Conservation (phyloP, 495 filamentous ascomycete genomes). For the Staphylotrichum longicolle region DNA sequence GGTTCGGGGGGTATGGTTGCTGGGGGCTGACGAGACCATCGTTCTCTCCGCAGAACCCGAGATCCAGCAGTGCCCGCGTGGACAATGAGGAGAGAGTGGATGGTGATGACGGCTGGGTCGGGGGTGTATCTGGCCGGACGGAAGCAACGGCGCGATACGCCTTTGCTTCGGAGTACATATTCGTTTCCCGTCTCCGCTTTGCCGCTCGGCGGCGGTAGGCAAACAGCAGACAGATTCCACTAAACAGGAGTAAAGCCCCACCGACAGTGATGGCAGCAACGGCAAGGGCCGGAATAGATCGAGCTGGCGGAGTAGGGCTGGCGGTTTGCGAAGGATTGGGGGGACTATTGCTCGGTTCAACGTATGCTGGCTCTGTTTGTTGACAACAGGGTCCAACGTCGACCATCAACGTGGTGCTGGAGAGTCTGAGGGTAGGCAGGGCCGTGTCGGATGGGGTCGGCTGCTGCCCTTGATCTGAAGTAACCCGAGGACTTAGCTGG, state of each 20-base stretch:
- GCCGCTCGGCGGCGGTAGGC: conserved; percentile 8
- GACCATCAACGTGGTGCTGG: conserved; percentile 4
- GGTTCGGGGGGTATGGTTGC: background rate
- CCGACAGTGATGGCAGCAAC: conserved; percentile 11
- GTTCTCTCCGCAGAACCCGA: background rate
- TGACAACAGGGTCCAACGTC: background rate
- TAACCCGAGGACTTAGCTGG: conserved; percentile 1
- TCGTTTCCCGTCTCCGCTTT: conserved; percentile 6
- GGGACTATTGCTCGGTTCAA: background rate
- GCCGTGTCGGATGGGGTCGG: background rate
- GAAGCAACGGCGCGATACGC: conserved; percentile 10
- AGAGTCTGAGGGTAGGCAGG: conserved; percentile 8
- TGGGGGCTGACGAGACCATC: background rate
- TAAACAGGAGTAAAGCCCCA: conserved; percentile 1
- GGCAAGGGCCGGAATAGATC: conserved; percentile 1
- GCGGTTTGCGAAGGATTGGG: conserved; percentile 2
- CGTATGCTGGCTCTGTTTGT: background rate
- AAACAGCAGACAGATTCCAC: background rate
- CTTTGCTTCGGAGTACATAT: conserved; percentile 2
- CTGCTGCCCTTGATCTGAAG: conserved; percentile 5
- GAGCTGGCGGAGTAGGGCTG: background rate
- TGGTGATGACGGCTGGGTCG: conserved; percentile 1
- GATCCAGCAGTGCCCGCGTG: conserved; percentile 8
- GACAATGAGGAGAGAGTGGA: conserved; percentile 12
- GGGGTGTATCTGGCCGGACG: conserved; percentile 6